phyloP scores from a whole-genome alignment of 305 asterid genomes.

The Euphrasia arctica region DNA sequence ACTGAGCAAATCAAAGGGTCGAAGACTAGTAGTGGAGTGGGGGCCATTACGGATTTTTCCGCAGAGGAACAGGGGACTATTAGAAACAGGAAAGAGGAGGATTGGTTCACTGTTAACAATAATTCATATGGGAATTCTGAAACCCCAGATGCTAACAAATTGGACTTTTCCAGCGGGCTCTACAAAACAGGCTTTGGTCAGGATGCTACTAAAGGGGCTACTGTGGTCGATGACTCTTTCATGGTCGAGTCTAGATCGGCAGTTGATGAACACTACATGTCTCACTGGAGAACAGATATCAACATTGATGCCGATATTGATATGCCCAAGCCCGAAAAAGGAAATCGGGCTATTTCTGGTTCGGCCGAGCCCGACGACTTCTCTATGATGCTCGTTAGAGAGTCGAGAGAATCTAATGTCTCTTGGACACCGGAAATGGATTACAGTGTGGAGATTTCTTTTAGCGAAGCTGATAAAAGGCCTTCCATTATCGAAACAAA shows the following conservation, averaged over 20 bases:
- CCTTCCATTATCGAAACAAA: slow-evolving; percentile 38
- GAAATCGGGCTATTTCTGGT: slow-evolving; percentile 28
- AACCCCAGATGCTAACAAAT: slow-evolving; percentile 29
- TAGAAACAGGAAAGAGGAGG: slow-evolving; percentile 48
- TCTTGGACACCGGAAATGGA: slow-evolving; percentile 77
- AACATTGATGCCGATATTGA: slow-evolving; percentile 50
- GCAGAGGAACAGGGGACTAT: slow-evolving; percentile 42
- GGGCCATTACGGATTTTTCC: slow-evolving; percentile 41
- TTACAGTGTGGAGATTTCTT: slow-evolving; percentile 56
- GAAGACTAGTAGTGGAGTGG: slow-evolving; percentile 27
- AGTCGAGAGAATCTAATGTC: slow-evolving; percentile 47
- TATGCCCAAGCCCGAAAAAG: slow-evolving; percentile 30
- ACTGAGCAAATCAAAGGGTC: slow-evolving; percentile 36
- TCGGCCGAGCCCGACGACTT: slow-evolving; percentile 68
- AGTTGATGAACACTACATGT: slow-evolving; percentile 35
- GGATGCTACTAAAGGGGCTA: slow-evolving; percentile 35
- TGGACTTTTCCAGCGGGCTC: slow-evolving; percentile 29
- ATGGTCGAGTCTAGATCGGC: slow-evolving; percentile 56
- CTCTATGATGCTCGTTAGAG: slow-evolving; percentile 60
- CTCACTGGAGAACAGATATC: slow-evolving; percentile 67
- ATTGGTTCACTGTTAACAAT: slow-evolving; percentile 53
- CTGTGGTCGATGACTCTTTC: slow-evolving; percentile 67
- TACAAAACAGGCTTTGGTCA: slow-evolving; percentile 28
- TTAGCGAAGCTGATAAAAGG: slow-evolving; percentile 40
- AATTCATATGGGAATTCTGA: slow-evolving; percentile 38